Percentiles rank a stretch among this genome's conserved stretches.
phyloP scores from a whole-genome alignment of 2,329 filamentous ascomycete genomes.

The Ophiostoma tasmaniense region DNA sequence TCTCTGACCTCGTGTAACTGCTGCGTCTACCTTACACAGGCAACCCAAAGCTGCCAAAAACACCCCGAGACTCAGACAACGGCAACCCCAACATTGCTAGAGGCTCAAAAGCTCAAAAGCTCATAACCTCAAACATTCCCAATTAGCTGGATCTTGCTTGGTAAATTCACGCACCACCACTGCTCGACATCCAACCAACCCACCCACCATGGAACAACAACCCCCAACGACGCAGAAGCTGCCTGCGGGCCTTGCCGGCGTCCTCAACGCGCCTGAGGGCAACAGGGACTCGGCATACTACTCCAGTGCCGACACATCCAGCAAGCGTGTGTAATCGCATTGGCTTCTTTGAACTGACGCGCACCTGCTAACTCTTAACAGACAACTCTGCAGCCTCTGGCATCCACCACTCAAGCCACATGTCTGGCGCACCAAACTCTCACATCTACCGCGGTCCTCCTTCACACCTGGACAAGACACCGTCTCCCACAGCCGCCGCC shows the following conservation, averaged over 20 bases:
- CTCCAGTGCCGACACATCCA: slow-evolving; percentile 40
- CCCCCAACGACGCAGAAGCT: slow-evolving; percentile 32
- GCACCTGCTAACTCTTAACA: slow-evolving; percentile 11
- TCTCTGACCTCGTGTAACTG: slow-evolving; percentile 4
- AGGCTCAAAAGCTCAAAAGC: not conserved
- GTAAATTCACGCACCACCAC: not conserved
- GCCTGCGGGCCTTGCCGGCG: slow-evolving; percentile 41
- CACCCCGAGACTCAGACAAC: slow-evolving; percentile 5
- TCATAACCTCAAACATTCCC: not conserved
- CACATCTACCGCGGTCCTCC: slow-evolving; percentile 14
- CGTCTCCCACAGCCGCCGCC: slow-evolving; percentile 46
- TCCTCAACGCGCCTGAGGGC: slow-evolving; percentile 43
- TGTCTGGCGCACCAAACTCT: slow-evolving; percentile 11
- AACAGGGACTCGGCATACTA: slow-evolving; percentile 46
- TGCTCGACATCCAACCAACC: not conserved
- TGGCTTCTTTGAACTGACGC: slow-evolving; percentile 13
- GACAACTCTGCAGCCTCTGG: slow-evolving; percentile 40
- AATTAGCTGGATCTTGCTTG: not conserved
- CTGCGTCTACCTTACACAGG: slow-evolving; percentile 3
- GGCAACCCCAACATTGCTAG: slow-evolving; percentile 4
- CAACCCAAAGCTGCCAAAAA: not conserved
- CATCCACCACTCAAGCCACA: slow-evolving; percentile 10
- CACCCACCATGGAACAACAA: slow-evolving; percentile 31
- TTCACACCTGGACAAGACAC: slow-evolving; percentile 46
- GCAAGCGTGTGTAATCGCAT: slow-evolving; percentile 39